Percentiles rank a stretch among this genome's conserved stretches.
Evolutionary conservation across 225 moss, liverwort and hornwort species (phyloP).

Genomic region (Neckera pumila): DNA sequence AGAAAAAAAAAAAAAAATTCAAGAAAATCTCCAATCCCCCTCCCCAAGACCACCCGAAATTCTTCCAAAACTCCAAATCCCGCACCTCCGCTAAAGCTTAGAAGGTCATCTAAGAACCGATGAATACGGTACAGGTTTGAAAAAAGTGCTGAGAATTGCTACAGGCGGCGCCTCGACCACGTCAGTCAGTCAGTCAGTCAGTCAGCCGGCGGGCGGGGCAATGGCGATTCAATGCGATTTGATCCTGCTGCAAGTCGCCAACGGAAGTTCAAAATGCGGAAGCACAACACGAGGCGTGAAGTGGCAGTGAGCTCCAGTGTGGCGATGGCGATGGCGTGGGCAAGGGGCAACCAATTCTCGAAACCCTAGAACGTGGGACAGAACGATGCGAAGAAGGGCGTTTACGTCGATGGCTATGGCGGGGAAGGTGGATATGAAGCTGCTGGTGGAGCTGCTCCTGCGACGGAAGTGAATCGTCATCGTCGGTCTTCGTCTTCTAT

Average conservation of each 20-base stretch:
- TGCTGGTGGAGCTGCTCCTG: neutral
- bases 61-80: neutral
- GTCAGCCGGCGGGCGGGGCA: neutral
- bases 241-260: neutral
- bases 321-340: neutral
- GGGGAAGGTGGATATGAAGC: neutral
- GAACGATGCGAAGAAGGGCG: neutral
- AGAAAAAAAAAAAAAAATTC: neutral
- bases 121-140: neutral
- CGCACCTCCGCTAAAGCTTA: neutral
- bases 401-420: neutral
- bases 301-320: neutral
- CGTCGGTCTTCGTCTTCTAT: neutral
- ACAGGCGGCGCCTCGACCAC: neutral
- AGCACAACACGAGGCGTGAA: neutral
- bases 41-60: neutral
- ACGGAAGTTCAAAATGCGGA: neutral
- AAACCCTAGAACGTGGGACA: neutral
- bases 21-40: neutral
- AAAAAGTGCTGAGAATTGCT: neutral
- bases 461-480: neutral
- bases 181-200: neutral
- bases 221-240: neutral
- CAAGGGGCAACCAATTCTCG: neutral
- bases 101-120: neutral